These are phyloP conservation scores for Dorcoceras hygrometricum DNA, from an alignment of 257 asterid genomes.

Conservation along the genomic window DNA sequence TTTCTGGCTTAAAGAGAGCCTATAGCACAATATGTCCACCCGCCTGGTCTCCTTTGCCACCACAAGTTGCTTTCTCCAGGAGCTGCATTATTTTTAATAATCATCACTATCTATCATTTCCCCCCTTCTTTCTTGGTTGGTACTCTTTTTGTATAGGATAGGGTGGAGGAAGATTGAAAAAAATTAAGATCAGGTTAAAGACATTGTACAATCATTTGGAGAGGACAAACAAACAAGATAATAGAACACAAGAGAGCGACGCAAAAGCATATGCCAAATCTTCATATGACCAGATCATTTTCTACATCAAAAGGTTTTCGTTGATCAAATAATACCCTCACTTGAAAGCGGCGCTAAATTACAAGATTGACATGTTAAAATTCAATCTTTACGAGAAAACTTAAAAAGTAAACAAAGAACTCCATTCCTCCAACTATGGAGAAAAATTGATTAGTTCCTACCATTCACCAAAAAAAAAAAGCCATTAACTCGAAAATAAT, in stretches of 20 bases:
- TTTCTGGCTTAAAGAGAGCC: constrained; percentile 67
- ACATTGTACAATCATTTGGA: too few species aligned
- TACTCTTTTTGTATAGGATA: background rate
- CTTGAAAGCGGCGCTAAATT: background rate
- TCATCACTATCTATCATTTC: constrained; percentile 6
- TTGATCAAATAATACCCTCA: background rate
- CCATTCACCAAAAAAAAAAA: too few species aligned
- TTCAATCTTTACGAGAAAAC: background rate
- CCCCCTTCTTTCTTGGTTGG: background rate
- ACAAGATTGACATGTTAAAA: background rate
- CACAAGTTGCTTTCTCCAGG: constrained; percentile 76
- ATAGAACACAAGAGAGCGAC: too few species aligned
- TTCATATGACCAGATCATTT: background rate
- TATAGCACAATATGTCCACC: constrained; percentile 71
- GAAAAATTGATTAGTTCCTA: background rate
- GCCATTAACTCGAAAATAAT: background rate
- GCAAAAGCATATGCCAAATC: background rate
- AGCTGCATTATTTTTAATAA: constrained; percentile 37
- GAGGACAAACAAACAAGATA: too few species aligned
- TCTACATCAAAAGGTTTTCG: background rate
- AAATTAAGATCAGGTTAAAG: too few species aligned
- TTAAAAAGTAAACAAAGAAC: background rate
- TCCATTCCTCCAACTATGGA: background rate
- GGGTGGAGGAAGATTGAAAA: background rate
- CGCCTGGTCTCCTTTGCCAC: constrained; percentile 79